These are phyloP conservation scores for Zelonia costaricensis DNA, from an alignment of 208 protist species.

Conservation along the genomic window DNA sequence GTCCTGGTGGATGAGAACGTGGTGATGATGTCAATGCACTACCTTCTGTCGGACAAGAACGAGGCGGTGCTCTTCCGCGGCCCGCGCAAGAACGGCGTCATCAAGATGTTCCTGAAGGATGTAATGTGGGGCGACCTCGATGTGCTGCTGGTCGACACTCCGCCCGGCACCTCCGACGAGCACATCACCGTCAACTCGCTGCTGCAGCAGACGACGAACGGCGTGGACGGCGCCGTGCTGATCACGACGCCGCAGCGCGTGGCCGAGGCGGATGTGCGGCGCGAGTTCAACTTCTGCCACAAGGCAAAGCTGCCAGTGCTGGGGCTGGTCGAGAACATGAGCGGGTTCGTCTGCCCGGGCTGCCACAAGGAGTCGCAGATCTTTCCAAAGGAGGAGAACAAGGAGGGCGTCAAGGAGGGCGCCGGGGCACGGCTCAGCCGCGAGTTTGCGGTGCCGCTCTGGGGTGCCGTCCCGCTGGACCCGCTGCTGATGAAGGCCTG, in stretches of 20 bases:
- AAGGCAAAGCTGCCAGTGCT: constrained; percentile 96
- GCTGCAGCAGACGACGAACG: constrained; percentile 81
- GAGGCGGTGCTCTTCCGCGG: constrained; percentile 99
- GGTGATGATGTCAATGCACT: constrained; percentile 98
- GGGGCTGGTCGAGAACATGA: constrained; percentile 99
- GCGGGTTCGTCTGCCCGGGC: constrained; percentile 95
- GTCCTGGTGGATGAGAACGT: constrained; percentile 92
- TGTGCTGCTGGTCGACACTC: constrained; percentile 99
- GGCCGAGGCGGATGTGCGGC: constrained; percentile 97
- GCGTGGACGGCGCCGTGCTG: constrained; percentile 91
- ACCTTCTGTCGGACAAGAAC: constrained; percentile 96
- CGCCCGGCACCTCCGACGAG: constrained; percentile 99
- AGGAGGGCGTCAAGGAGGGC: constrained; percentile 39
- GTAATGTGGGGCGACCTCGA: constrained; percentile 98
- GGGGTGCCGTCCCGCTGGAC: constrained; percentile 89
- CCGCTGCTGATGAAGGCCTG: constrained; percentile 91
- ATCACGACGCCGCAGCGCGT: constrained; percentile 99
- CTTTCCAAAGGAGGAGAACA: constrained; percentile 69
- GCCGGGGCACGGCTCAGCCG: constrained; percentile 74
- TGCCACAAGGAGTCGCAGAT: constrained; percentile 93
- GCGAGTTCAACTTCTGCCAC: constrained; percentile 98
- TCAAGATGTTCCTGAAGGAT: constrained; percentile 99
- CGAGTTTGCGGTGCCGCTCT: constrained; percentile 86
- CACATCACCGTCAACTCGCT: constrained; percentile 97
- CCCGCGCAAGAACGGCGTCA: constrained; percentile 97